phyloP scores from a whole-genome alignment of 169 alveolate genomes.

The Eimeria sp. region DNA sequence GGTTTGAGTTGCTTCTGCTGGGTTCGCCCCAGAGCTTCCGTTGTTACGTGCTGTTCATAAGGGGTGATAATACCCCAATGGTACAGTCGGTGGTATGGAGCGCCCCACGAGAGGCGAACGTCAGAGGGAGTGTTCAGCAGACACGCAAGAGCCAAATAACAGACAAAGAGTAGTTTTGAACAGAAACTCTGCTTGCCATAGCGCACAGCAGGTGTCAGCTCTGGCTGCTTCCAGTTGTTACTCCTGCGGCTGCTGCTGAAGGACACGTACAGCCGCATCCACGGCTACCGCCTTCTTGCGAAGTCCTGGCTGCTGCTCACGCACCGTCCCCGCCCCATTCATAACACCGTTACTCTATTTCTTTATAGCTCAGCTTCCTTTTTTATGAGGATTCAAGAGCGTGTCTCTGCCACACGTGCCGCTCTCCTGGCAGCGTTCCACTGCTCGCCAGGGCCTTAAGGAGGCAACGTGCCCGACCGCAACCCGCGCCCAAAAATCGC shows the following conservation, averaged over 20 bases:
- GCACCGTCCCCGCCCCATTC: slow-evolving; percentile 36
- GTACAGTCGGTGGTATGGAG: slow-evolving; percentile 70
- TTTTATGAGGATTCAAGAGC: not conserved
- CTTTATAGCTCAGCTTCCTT: not conserved
- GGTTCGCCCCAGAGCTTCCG: not conserved
- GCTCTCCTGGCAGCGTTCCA: not conserved
- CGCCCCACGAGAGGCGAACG: slow-evolving; percentile 78
- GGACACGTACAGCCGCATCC: slow-evolving; percentile 75
- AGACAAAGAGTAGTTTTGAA: slow-evolving; percentile 53
- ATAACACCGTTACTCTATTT: not conserved
- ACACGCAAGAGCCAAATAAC: slow-evolving; percentile 66
- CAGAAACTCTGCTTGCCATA: slow-evolving; percentile 65
- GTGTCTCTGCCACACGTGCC: slow-evolving; percentile 58
- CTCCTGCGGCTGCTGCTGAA: slow-evolving; percentile 70
- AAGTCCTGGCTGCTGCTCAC: slow-evolving; percentile 57
- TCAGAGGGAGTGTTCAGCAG: slow-evolving; percentile 60
- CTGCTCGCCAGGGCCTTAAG: not conserved
- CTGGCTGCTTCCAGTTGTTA: slow-evolving; percentile 68
- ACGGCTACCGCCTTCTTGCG: slow-evolving; percentile 74
- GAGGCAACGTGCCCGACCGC: slow-evolving; percentile 31
- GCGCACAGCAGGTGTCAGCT: slow-evolving; percentile 66
- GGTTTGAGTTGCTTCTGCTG: slow-evolving; percentile 44
- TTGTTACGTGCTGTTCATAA: slow-evolving; percentile 7
- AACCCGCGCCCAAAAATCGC: not conserved
- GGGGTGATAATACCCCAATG: slow-evolving; percentile 25